Percentiles rank a stretch among this genome's conserved stretches.
Evolutionary conservation across 225 moss, liverwort and hornwort species (phyloP).

Genomic region (Straminergon stramineum): DNA sequence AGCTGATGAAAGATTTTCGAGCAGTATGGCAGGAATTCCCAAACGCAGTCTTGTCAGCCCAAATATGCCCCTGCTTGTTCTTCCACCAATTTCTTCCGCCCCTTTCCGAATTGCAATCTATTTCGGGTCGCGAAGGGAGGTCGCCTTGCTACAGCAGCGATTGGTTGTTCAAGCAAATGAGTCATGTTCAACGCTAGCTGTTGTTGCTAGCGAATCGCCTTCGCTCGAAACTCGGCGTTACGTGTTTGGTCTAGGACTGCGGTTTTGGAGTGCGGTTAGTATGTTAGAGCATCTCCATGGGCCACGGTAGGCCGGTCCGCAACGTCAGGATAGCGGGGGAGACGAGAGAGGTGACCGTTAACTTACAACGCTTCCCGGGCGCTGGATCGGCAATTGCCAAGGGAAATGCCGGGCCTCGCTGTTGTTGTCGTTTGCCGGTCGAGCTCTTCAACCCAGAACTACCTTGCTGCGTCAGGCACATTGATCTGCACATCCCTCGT

Average conservation of each 20-base stretch:
- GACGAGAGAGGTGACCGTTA: not conserved
- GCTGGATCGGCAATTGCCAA: not conserved
- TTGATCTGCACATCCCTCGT: not conserved
- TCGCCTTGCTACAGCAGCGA: constrained; percentile 10
- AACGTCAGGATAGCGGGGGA: not conserved
- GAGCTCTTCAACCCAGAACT: not conserved
- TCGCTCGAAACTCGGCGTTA: not conserved
- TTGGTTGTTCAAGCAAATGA: constrained; percentile 14
- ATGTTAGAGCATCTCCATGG: not conserved
- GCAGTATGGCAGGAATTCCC: not conserved
- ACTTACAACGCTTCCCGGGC: too few relatives aligned
- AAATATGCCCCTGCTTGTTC: not conserved
- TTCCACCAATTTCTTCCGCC: constrained; percentile 26
- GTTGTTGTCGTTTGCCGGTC: not conserved
- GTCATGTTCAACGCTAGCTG: constrained; percentile 13
- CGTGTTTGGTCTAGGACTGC: not conserved
- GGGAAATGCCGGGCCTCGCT: not conserved
- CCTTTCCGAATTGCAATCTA: constrained; percentile 8
- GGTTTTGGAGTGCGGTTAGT: not conserved
- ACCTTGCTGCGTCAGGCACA: not conserved
- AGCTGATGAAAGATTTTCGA: not conserved
- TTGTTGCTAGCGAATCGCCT: not conserved
- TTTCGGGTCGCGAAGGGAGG: not conserved
- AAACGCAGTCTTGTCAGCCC: not conserved
- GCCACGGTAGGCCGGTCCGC: not conserved